Evolutionary conservation across 73 alveolate genomes (phyloP), one percentile per base, ranked within the genome.

Genomic region (Effrenium voratum): DNA sequence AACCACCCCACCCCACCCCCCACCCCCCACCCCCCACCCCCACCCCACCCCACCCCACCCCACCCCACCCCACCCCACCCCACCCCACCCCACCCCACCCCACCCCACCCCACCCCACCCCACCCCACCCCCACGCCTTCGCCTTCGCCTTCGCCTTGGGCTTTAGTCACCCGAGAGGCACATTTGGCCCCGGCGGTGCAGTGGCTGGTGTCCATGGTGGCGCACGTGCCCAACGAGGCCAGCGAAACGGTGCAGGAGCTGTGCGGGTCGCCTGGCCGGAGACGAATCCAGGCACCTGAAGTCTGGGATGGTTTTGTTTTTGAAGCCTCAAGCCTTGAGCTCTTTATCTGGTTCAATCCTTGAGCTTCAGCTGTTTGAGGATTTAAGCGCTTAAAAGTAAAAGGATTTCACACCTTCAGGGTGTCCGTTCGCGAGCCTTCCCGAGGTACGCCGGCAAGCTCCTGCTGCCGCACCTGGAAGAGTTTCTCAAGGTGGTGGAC

Each of bases 181-280:
- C 97, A 90, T 77, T 41, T 90, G 50, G 88, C 97, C 22, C 97
- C 97, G 6, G 97, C 97, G 0, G 97, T 90, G 87, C 97, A 90
- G 88, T 90, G 97, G 97, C 55, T 90, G 66, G 68, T 90, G 97
- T 60, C 97, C 36, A 50, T 66, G 77, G 97, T 90, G 88, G 38
- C 86, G 46, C 97, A 90, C 76, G 68, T 90, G 5, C 97, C 97
- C 22, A 55, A 63, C 70, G 88, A 90, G 46, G 97, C 97, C 97
- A 68, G 88, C 76, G 97, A 90, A 40, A 76, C 83, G 8, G 66
- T 90, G 30, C 97, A 90, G 44, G 97, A 90, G 77, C 83, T 90
- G 5, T 90, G 97, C 36, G 97, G 97, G 97, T 44, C 30, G 12
- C 76, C 19, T 5, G 52, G 13, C 47, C 43, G 82, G n/a, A 0